phyloP scores from a whole-genome alignment of 441 rosid genomes.

The Cnidoscolus chayamansa region DNA sequence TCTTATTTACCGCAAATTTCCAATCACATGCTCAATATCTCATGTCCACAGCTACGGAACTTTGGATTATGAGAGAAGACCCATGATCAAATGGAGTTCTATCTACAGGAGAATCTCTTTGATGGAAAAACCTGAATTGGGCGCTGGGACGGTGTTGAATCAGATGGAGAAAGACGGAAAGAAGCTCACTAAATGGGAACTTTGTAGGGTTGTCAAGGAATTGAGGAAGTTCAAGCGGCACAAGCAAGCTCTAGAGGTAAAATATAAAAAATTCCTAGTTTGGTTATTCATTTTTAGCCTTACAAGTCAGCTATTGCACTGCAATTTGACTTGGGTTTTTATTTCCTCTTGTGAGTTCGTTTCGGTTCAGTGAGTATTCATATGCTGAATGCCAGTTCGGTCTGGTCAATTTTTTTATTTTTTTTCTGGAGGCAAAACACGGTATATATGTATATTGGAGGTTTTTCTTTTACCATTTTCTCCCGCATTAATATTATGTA shows the following conservation, averaged over 20 bases:
- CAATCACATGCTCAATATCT: conserved; percentile 57
- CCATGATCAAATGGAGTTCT: conserved; percentile 70
- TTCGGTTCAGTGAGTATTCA: not conserved
- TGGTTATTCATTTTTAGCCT: not conserved
- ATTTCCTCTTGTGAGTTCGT: not conserved
- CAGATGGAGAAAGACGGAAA: conserved; percentile 66
- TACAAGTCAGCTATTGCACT: not conserved
- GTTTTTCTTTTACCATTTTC: not conserved
- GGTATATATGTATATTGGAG: not conserved
- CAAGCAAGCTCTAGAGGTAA: conserved; percentile 83
- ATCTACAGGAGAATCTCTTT: conserved; percentile 66
- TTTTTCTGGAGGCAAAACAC: not conserved
- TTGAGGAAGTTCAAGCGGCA: conserved; percentile 76
- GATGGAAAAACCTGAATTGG: conserved; percentile 77
- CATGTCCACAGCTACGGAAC: conserved; percentile 73
- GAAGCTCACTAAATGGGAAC: conserved; percentile 88
- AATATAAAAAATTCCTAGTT: not conserved
- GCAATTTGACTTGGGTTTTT: not conserved
- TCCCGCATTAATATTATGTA: not conserved
- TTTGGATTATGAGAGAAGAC: conserved; percentile 74
- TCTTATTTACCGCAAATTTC: conserved; percentile 26
- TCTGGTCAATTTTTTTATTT: not conserved
- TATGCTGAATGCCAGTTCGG: not conserved
- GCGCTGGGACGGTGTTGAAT: conserved; percentile 63
- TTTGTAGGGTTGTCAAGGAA: conserved; percentile 85